Conservation (phyloP, 1,284 basidiomycete genomes). For the Cerrena zonata region DNA sequence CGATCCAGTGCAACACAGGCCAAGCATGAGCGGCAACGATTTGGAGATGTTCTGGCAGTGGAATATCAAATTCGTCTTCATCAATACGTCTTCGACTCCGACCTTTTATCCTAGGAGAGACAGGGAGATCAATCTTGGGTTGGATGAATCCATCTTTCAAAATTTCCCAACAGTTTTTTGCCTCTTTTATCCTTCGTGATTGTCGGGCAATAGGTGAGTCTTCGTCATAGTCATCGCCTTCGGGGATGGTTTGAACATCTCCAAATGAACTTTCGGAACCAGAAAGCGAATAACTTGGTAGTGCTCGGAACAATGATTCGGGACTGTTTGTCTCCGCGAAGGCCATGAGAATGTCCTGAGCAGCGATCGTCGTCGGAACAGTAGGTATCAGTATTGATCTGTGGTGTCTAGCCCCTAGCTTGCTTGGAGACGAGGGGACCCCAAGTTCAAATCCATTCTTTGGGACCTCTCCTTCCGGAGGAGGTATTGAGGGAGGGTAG, state of each 20-base stretch:
- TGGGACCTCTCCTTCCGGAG: background rate
- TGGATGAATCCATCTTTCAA: constrained; percentile 49
- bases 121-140: constrained; percentile 21
- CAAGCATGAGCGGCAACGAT: constrained; percentile 56
- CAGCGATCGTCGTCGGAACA: constrained; percentile 39
- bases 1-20: constrained; percentile 58
- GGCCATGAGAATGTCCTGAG: constrained; percentile 51
- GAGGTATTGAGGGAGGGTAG: constrained; percentile 38
- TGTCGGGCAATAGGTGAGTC: constrained; percentile 55
- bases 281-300: constrained; percentile 38
- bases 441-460: background rate
- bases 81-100: constrained; percentile 23
- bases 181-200: constrained; percentile 45
- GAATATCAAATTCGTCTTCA: constrained; percentile 18
- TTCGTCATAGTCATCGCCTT: constrained; percentile 32
- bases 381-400: constrained; percentile 40
- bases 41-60: constrained; percentile 19
- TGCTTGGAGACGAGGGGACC: constrained; percentile 39
- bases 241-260: background rate
- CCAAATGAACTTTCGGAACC: background rate
- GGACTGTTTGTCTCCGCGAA: constrained; percentile 55
- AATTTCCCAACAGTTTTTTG: constrained; percentile 58
- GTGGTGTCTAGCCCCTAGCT: constrained; percentile 35
- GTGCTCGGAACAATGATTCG: constrained; percentile 42
- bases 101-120: constrained; percentile 26